Conservation (phyloP, 2,329 filamentous ascomycete species). For the Pleomassaria siparia region DNA sequence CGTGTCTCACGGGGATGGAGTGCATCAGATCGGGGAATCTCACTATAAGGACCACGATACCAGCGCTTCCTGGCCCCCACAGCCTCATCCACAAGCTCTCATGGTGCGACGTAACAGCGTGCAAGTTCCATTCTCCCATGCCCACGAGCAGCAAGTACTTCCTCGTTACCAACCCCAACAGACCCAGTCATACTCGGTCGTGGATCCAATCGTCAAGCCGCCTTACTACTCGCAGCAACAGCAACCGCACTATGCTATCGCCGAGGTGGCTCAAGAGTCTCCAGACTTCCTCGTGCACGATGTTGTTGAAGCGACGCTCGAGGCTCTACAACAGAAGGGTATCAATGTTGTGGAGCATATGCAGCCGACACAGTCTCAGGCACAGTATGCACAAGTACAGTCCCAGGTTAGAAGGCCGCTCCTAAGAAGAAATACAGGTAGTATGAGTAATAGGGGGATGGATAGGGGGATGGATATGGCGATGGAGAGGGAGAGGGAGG, state of each 20-base stretch:
- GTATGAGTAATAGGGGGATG: too few relatives aligned
- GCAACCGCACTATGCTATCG: slow-evolving; percentile 1
- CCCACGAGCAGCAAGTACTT: too few relatives aligned
- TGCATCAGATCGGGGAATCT: neutral
- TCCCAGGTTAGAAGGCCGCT: neutral
- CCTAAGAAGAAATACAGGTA: neutral
- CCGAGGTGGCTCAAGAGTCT: neutral
- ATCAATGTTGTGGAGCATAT: neutral
- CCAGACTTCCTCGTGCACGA: neutral
- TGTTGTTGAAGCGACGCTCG: neutral
- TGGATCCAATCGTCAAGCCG: neutral
- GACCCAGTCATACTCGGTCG: neutral
- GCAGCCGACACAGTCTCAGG: neutral
- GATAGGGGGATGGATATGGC: too few relatives aligned
- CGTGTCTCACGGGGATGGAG: too few relatives aligned
- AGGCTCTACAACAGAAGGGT: neutral
- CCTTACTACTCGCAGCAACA: neutral
- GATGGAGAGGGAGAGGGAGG: too few relatives aligned
- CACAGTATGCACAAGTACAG: too few relatives aligned
- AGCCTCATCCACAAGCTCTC: neutral
- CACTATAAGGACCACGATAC: neutral
- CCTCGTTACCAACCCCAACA: neutral
- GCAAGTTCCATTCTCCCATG: neutral
- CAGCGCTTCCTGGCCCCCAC: neutral
- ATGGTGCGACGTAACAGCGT: neutral